Evolutionary conservation across 805 yeast genomes (phyloP).

Genomic region (Lipomyces japonicus): DNA sequence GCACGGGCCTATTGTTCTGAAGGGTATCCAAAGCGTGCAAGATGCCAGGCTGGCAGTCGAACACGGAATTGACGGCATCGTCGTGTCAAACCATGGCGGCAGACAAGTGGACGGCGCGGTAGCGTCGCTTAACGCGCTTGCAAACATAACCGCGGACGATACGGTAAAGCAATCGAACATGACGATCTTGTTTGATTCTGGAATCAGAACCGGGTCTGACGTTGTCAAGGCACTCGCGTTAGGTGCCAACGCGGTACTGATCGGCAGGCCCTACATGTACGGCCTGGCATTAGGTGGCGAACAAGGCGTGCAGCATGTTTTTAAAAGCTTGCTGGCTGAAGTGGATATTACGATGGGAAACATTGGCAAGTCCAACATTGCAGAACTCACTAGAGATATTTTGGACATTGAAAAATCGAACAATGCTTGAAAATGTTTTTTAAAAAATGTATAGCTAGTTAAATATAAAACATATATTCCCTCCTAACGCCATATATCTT

Average conservation of each 20-base stretch:
- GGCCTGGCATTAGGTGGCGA: conserved; percentile 63
- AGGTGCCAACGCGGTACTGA: conserved; percentile 59
- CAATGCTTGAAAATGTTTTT: too few relatives aligned
- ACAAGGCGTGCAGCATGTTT: conserved; percentile 47
- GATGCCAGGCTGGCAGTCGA: conserved; percentile 64
- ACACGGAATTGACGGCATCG: conserved; percentile 63
- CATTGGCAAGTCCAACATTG: conserved; percentile 12
- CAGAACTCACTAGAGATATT: conserved; percentile 8
- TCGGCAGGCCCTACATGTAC: conserved; percentile 60
- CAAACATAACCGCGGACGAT: conserved; percentile 41
- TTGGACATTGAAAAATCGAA: background rate
- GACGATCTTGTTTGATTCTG: conserved; percentile 59
- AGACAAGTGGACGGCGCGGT: conserved; percentile 55
- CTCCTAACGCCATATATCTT: too few relatives aligned
- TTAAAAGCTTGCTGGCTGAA: conserved; percentile 25
- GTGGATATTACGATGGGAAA: conserved; percentile 25
- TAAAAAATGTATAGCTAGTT: too few relatives aligned
- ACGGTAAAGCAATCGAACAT: conserved; percentile 36
- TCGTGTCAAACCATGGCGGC: conserved; percentile 77
- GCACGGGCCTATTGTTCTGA: conserved; percentile 43
- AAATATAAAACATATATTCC: too few relatives aligned
- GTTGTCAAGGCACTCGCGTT: conserved; percentile 57
- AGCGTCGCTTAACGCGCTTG: conserved; percentile 60
- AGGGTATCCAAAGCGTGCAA: conserved; percentile 69
- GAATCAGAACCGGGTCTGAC: conserved; percentile 61